Evolutionary conservation across 2,329 filamentous ascomycete species (phyloP).

Genomic region (Trichoderma hamatum): DNA sequence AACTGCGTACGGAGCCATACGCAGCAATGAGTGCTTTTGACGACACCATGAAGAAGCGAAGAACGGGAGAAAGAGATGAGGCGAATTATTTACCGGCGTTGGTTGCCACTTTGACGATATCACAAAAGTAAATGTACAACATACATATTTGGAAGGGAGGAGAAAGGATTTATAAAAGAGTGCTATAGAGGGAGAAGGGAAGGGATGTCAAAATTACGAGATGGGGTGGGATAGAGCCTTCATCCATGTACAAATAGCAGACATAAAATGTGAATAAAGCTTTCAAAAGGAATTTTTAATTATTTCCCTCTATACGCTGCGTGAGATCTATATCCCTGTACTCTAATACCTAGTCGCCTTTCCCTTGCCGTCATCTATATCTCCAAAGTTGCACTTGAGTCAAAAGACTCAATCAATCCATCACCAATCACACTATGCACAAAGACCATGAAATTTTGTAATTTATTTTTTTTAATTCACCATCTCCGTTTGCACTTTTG

Average conservation of each 20-base stretch:
- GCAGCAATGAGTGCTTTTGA: neutral
- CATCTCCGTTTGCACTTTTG: slow-evolving; percentile 27
- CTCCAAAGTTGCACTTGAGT: too few relatives aligned
- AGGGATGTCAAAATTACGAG: neutral
- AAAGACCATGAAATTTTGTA: neutral
- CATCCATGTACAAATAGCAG: slow-evolving; percentile 10
- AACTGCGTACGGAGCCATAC: neutral
- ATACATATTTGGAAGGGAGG: neutral
- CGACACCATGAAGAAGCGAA: neutral
- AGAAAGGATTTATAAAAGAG: neutral
- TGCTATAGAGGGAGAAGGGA: neutral
- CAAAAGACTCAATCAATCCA: too few relatives aligned
- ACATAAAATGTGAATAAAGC: neutral
- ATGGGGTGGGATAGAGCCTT: neutral
- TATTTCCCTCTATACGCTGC: neutral
- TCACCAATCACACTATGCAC: neutral
- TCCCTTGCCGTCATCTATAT: too few relatives aligned
- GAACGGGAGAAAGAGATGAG: neutral
- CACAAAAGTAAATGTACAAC: slow-evolving; percentile 15
- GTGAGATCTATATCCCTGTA: too few relatives aligned
- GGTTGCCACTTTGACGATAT: slow-evolving; percentile 5
- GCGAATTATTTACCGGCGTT: neutral
- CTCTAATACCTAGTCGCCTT: too few relatives aligned
- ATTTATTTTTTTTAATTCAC: slow-evolving; percentile 2
- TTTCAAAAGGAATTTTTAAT: neutral